Conservation (phyloP, 352 stramenopile species). For the Thraustochytrium sp. region DNA sequence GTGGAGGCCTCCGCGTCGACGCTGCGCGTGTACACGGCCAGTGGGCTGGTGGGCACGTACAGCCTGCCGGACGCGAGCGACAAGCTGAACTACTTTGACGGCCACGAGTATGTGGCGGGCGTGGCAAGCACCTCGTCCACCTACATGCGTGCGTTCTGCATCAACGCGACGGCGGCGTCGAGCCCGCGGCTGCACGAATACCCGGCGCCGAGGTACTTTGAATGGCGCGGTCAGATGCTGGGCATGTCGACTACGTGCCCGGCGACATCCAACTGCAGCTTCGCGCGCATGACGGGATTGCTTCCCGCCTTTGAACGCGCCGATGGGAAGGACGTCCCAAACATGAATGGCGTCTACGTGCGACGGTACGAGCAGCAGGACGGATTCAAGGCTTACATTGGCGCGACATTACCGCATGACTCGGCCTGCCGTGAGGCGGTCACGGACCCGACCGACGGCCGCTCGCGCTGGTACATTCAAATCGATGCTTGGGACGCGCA, state of each 20-base stretch:
- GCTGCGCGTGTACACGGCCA: not conserved
- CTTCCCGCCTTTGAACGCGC: not conserved
- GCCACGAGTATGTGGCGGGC: not conserved
- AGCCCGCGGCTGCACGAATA: constrained; percentile 36
- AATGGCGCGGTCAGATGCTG: not conserved
- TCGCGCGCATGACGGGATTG: not conserved
- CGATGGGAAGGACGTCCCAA: not conserved
- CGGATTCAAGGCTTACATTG: not conserved
- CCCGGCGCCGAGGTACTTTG: constrained; percentile 33
- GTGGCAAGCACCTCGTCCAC: constrained; percentile 16
- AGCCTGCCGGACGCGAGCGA: not conserved
- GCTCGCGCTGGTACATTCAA: not conserved
- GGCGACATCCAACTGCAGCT: not conserved
- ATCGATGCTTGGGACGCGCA: not conserved
- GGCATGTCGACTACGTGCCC: constrained; percentile 11
- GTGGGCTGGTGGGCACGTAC: not conserved
- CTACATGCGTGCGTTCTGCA: constrained; percentile 39
- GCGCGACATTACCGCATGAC: not conserved
- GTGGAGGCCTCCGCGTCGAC: constrained; percentile 28
- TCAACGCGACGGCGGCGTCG: not conserved
- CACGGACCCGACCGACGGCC: not conserved
- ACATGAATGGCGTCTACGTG: not conserved
- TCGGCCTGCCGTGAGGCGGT: not conserved
- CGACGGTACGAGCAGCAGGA: constrained; percentile 13
- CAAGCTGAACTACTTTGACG: constrained; percentile 34